Base-by-base conservation (phyloP, 2,329 filamentous ascomycete genomes). In the Phyllosticta ampelicida region DNA sequence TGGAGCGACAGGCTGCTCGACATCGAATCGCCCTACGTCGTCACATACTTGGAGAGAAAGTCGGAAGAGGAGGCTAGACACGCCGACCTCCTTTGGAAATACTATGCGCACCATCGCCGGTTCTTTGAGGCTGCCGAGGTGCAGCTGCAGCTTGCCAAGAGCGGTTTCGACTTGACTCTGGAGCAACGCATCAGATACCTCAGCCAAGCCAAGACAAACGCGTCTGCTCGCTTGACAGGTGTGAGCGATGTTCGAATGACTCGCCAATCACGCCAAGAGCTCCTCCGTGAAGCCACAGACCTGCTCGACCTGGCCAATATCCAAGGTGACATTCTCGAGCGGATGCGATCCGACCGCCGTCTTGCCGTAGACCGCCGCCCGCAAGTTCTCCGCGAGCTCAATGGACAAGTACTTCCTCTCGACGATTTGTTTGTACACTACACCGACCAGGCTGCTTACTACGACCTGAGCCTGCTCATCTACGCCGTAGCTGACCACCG, bases 281-380 rank as follows among this genome's bases (percentile, higher is more conserved):
- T 97, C 26, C 82, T 92, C 59, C 89, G 95, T 65, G 85, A 90
- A 62, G 87, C 96, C 21, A 85, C 85, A 2, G 90, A 94, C 64
- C 78, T 95, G 51, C 83, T 99, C 9, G 94, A 99, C 65, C 84
- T 97, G 54, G 92, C 91, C 13, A 92, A 94, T 67, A 94, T 99
- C 56, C 94, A 99, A 71, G 89, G 96, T 68, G 94, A 99, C 65
- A 74, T 97, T 49, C 73, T 97, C 21, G 86, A 90, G 68, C 82
- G 89, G 51, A 76, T 99, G 55, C 83, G 80, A 67, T 80, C 80
- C 9, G 94, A 99, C 63, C 70, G 76, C 1, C 83, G 94, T 50
- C 80, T 96, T 44, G 75, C 78, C 11, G 73, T 77, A 0, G 82
- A 86, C 53, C 82, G 83, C 50, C 83, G 82, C 66, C 73, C 75